Base-by-base conservation (phyloP, 495 filamentous ascomycete genomes). In the Acidomyces sp. region DNA sequence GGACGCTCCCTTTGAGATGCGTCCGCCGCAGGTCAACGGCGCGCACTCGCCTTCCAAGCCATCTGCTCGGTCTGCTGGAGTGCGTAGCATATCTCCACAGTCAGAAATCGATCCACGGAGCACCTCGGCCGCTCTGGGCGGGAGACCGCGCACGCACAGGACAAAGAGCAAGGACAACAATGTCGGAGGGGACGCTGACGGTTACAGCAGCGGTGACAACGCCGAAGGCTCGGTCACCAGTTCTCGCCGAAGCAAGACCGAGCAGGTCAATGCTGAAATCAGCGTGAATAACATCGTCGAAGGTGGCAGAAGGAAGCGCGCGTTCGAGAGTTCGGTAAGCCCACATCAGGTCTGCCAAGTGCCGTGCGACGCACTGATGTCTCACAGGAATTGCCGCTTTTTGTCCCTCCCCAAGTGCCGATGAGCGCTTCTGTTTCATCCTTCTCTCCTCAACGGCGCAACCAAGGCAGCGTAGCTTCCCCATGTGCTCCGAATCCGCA, bases 281-380 rank as follows among this genome's bases (percentile, higher is more conserved):
- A 95, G 87, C 59, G 71, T 94, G 48, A 84, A 93, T 43, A 97
- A 97, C 55, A 96, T 97, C 61, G 80, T 97, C 40, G 87, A 96
- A 62, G 90, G 92, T 53, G 85, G 85, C 48, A 77, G 90, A 61
- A 75, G 90, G 48, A 95, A 97, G 69, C 75, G 85, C 55, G 82
- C 90, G 46, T 97, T 97, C 58, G 85, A 93, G 51, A 95, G 86
- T 63, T 93, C 86, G 50, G 86, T 95, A 72, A 75, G 85, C 70
- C 16, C 20, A n/a, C n/a, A n/a, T 29, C 17, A 37, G 10, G 22
- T 25, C 15, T 28, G 25, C 4, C 34, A 19, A n/a, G 15, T 13
- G 26, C 26, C 26, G 26, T 29, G 9, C 13, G 9, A 29, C 26
- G 26, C 13, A 29, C 13, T 21, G 17, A 55, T 43, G 49, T 12